Conservation (phyloP, 2,329 filamentous ascomycete genomes). For the Trichophyton verrucosum region DNA sequence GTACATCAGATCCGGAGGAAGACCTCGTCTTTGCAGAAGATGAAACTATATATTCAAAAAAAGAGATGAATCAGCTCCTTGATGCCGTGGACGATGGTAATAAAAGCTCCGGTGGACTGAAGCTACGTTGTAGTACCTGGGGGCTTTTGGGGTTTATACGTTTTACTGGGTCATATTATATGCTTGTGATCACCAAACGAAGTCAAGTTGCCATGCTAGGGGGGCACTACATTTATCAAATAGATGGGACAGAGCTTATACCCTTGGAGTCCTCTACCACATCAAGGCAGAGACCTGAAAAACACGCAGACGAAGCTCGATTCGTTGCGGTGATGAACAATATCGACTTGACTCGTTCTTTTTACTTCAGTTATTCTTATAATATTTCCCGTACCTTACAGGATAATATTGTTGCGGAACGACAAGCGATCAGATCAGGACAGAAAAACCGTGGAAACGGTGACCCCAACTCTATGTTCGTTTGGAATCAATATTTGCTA, state of each 20-base stretch:
- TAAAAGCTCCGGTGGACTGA: conserved; percentile 76
- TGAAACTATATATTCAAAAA: conserved; percentile 83
- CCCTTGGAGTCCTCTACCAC: conserved; percentile 62
- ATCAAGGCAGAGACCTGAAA: conserved; percentile 60
- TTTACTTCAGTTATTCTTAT: conserved; percentile 98
- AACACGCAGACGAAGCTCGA: conserved; percentile 76
- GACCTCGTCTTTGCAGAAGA: conserved; percentile 83
- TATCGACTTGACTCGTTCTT: conserved; percentile 76
- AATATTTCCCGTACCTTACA: conserved; percentile 88
- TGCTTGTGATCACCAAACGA: conserved; percentile 91
- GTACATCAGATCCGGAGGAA: conserved; percentile 63
- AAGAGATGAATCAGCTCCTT: conserved; percentile 85
- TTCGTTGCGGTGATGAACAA: conserved; percentile 84
- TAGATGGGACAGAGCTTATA: conserved; percentile 85
- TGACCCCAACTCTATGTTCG: conserved; percentile 92
- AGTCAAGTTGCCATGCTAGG: conserved; percentile 93
- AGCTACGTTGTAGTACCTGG: conserved; percentile 82
- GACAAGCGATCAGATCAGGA: conserved; percentile 56
- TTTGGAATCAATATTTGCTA: conserved; percentile 90
- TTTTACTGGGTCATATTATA: conserved; percentile 93
- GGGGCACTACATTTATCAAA: conserved; percentile 89
- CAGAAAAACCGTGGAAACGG: conserved; percentile 51
- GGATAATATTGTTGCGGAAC: conserved; percentile 75
- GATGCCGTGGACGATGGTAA: conserved; percentile 94
- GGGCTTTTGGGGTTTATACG: conserved; percentile 88